These are phyloP conservation scores for Geranium brycei DNA, from an alignment of 345 rosid species.

Conservation along the genomic window DNA sequence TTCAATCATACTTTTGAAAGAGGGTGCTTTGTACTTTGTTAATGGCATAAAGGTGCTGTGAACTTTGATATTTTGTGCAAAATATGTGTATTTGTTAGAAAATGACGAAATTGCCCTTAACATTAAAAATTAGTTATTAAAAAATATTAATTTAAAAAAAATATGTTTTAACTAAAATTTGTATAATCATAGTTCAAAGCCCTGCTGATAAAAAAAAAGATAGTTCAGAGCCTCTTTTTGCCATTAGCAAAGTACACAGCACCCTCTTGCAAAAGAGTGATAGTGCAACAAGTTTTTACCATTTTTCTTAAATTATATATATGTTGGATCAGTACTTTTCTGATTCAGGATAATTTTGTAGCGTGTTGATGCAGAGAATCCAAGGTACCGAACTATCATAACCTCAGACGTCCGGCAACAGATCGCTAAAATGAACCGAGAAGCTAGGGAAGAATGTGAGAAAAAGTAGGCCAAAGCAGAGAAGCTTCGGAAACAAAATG, in stretches of 20 bases:
- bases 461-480: slow-evolving; percentile 84
- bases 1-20: too few species aligned
- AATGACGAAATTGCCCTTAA: too few species aligned
- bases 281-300: slow-evolving; percentile 42
- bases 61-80: too few species aligned
- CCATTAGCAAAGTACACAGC: slow-evolving; percentile 1
- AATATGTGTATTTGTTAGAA: too few species aligned
- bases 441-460: slow-evolving; percentile 80
- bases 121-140: too few species aligned
- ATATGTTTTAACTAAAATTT: too few species aligned
- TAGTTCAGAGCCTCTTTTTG: slow-evolving; percentile 47
- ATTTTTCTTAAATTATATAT: neutral
- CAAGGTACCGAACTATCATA: slow-evolving; percentile 52
- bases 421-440: slow-evolving; percentile 53
- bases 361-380: slow-evolving; percentile 79
- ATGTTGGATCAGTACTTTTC: neutral
- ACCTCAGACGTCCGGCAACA: slow-evolving; percentile 75
- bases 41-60: slow-evolving; percentile 1
- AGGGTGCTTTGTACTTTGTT: slow-evolving; percentile 27
- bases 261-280: too few species aligned
- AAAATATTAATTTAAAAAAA: too few species aligned
- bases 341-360: slow-evolving; percentile 22
- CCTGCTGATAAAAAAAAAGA: too few species aligned
- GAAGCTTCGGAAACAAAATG: slow-evolving; percentile 67
- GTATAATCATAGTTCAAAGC: slow-evolving; percentile 21